A percentile compares a stretch with the other conserved stretches of the same genome.
Evolutionary conservation across 306 rosid genomes (phyloP).

Genomic region (Calophaca sinica): DNA sequence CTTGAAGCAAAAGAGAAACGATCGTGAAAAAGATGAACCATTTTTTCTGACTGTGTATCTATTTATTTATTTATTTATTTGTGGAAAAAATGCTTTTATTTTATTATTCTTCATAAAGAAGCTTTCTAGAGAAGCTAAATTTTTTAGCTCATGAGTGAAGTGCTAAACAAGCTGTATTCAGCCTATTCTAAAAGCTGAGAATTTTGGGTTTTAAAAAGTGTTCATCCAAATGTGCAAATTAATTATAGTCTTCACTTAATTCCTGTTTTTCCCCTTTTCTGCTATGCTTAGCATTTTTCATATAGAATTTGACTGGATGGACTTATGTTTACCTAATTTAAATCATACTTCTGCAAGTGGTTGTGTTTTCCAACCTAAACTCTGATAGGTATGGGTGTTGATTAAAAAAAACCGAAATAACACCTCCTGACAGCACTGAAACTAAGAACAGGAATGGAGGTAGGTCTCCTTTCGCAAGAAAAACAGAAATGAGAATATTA

Average conservation of each 20-base stretch:
- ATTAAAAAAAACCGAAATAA: conserved; percentile 26
- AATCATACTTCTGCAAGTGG: conserved; percentile 23
- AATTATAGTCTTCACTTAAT: background rate
- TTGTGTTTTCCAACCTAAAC: conserved; percentile 28
- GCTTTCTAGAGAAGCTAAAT: conserved; percentile 20
- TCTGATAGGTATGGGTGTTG: conserved; percentile 9
- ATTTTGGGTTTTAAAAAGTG: conserved; percentile 18
- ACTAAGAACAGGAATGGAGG: conserved; percentile 24
- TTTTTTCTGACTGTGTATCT: conserved; percentile 33
- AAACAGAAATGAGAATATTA: conserved; percentile 10
- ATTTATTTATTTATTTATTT: background rate
- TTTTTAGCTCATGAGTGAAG: conserved; percentile 24
- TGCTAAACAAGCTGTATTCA: conserved; percentile 23
- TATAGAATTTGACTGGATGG: conserved; percentile 28
- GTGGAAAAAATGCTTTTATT: background rate
- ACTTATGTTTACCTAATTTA: conserved; percentile 29
- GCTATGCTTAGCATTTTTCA: conserved; percentile 19
- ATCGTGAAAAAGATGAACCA: background rate
- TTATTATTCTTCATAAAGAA: background rate
- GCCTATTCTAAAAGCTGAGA: conserved; percentile 15
- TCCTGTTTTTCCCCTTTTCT: conserved; percentile 1
- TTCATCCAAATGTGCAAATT: background rate
- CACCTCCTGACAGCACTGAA: conserved; percentile 21
- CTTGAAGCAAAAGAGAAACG: background rate
- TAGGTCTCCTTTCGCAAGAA: conserved; percentile 32